A percentile compares a stretch with the other conserved stretches of the same genome.
phyloP scores from a whole-genome alignment of 1,139 yeast species.

The Hyphopichia fennica region DNA sequence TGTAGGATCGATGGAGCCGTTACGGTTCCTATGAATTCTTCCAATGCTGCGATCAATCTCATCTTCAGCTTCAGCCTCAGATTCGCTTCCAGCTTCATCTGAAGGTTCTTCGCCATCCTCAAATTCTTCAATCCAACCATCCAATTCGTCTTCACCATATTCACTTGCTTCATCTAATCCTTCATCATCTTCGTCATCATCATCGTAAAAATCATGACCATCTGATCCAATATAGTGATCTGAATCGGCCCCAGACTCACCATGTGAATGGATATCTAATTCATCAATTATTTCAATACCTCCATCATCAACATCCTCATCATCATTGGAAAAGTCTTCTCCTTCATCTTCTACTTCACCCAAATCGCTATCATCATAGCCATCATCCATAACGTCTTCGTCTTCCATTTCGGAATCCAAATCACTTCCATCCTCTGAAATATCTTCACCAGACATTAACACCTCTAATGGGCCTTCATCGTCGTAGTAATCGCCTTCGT shows the following conservation, averaged over 20 bases:
- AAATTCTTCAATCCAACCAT: conserved; percentile 48
- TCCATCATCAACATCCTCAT: conserved; percentile 30
- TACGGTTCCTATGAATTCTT: conserved; percentile 1
- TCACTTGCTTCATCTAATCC: conserved; percentile 32
- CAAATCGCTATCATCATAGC: conserved; percentile 11
- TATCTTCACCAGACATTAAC: conserved; percentile 32
- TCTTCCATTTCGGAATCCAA: conserved; percentile 17
- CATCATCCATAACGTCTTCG: conserved; percentile 11
- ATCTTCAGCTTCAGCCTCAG: conserved; percentile 3
- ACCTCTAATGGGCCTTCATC: conserved; percentile 39
- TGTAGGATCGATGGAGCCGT: neutral
- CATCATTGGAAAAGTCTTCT: conserved; percentile 20
- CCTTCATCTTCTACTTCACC: conserved; percentile 14
- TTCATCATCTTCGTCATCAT: conserved; percentile 28
- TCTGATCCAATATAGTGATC: conserved; percentile 10
- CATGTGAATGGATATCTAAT: conserved; percentile 29
- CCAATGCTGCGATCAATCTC: neutral
- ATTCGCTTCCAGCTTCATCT: conserved; percentile 7
- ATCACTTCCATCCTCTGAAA: conserved; percentile 17
- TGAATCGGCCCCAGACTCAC: conserved; percentile 8
- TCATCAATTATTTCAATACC: conserved; percentile 48
- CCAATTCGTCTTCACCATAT: conserved; percentile 43
- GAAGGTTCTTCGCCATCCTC: conserved; percentile 23
- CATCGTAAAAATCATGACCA: conserved; percentile 17
- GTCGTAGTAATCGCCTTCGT: conserved; percentile 29